phyloP scores from a whole-genome alignment of 495 filamentous ascomycete species.

The Glonium stellatum region DNA sequence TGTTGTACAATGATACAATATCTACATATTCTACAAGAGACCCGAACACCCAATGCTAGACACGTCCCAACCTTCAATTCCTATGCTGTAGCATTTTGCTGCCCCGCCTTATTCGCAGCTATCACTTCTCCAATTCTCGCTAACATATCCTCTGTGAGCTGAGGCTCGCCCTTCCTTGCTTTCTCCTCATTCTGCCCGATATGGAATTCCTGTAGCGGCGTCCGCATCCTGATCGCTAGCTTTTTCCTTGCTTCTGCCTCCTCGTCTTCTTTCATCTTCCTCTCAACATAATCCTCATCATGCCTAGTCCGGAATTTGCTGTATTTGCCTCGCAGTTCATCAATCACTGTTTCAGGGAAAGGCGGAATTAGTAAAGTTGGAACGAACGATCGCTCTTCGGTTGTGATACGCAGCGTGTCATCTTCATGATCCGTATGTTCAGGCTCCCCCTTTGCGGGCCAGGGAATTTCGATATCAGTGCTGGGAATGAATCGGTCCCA shows the following conservation, averaged over 20 bases:
- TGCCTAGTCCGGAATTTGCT: constrained; percentile 75
- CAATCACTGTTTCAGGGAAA: constrained; percentile 71
- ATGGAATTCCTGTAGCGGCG: constrained; percentile 48
- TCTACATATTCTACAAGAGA: constrained; percentile 5
- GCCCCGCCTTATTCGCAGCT: constrained; percentile 40
- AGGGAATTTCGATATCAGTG: constrained; percentile 43
- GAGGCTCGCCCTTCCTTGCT: constrained; percentile 40
- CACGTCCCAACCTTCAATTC: neutral
- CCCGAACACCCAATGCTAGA: neutral
- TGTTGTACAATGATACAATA: constrained; percentile 4
- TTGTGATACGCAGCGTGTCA: constrained; percentile 71
- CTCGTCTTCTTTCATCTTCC: constrained; percentile 46
- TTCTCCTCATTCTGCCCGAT: constrained; percentile 35
- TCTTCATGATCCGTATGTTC: constrained; percentile 47
- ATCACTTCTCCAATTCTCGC: constrained; percentile 61
- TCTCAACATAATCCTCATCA: constrained; percentile 57
- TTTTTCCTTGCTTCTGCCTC: constrained; percentile 54
- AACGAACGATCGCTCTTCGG: constrained; percentile 66
- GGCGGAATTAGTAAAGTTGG: constrained; percentile 68
- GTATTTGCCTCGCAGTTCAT: constrained; percentile 85
- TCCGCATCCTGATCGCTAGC: constrained; percentile 48
- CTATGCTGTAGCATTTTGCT: neutral
- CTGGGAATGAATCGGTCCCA: constrained; percentile 53
- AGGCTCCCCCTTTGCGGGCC: constrained; percentile 35
- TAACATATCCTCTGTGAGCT: constrained; percentile 53